Evolutionary conservation across 352 stramenopile genomes (phyloP).

Genomic region (Phytophthora multivora): DNA sequence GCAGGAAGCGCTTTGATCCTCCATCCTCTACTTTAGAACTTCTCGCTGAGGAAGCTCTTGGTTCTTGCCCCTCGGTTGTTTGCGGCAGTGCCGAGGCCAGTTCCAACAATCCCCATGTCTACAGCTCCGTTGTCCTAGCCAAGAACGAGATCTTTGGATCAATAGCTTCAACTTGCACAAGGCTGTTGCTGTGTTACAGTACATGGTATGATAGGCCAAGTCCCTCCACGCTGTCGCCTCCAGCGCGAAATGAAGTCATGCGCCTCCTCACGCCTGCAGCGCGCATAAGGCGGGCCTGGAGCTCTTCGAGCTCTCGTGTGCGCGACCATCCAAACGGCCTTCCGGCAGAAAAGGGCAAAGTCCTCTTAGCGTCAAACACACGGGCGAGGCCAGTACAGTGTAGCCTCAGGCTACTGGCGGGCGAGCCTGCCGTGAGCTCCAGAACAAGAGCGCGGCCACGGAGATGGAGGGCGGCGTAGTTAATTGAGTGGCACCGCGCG

Average conservation of each 20-base stretch:
- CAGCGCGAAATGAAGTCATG: conserved; percentile 3
- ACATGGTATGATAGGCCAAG: no score
- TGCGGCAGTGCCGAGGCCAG: no score
- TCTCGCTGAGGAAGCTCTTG: no score
- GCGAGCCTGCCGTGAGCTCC: conserved; percentile 1
- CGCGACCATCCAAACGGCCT: conserved; percentile 20
- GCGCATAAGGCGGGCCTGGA: conserved; percentile 7
- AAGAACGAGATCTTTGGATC: no score
- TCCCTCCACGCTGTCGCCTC: neutral
- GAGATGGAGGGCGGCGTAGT: conserved; percentile 11
- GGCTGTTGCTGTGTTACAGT: neutral
- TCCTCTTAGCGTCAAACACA: neutral
- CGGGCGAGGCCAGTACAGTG: neutral
- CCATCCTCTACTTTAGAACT: neutral
- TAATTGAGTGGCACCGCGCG: conserved; percentile 1
- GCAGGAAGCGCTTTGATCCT: conserved; percentile 9
- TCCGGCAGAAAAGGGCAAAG: conserved; percentile 22
- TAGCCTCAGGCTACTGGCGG: no score
- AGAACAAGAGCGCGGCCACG: conserved; percentile 35
- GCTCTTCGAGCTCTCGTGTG: conserved; percentile 7
- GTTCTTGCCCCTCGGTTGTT: no score
- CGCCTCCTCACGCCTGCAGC: neutral
- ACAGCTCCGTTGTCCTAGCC: no score
- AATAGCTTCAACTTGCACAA: neutral
- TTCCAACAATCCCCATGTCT: no score